A percentile compares a stretch with the other conserved stretches of the same genome.
phyloP scores from a whole-genome alignment of 2,329 filamentous ascomycete species.

The Paraphaeosphaeria minitans region DNA sequence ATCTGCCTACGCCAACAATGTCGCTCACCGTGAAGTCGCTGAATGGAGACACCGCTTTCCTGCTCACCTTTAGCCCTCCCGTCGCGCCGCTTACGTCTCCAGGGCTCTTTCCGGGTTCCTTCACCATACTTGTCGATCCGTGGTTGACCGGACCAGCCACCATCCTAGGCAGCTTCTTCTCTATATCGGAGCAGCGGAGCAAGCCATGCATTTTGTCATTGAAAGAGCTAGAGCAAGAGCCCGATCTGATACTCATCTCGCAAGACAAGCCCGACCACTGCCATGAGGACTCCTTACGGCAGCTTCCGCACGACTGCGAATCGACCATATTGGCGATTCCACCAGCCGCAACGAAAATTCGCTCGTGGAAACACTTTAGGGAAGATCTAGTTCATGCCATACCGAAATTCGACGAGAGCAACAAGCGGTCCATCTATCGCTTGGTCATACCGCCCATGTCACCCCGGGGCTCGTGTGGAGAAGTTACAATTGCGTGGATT shows the following conservation, averaged over 20 bases:
- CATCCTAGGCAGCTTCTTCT: constrained; percentile 66
- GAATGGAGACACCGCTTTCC: constrained; percentile 68
- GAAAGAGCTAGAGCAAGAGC: constrained; percentile 56
- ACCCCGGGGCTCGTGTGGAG: constrained; percentile 61
- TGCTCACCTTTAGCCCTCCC: constrained; percentile 65
- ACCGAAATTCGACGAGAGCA: constrained; percentile 49
- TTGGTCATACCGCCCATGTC: constrained; percentile 62
- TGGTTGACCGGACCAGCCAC: constrained; percentile 68
- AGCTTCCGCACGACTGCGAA: constrained; percentile 61
- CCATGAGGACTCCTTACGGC: constrained; percentile 69
- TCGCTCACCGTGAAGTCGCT: constrained; percentile 67
- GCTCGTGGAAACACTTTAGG: constrained; percentile 71
- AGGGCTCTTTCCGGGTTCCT: constrained; percentile 54
- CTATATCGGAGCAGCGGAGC: constrained; percentile 61
- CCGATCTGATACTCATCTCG: constrained; percentile 64
- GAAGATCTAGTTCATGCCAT: constrained; percentile 52
- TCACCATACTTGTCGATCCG: constrained; percentile 73
- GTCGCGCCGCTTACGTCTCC: constrained; percentile 49
- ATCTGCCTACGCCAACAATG: constrained; percentile 52
- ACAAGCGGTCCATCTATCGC: constrained; percentile 49
- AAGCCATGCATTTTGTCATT: constrained; percentile 64
- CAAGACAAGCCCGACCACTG: constrained; percentile 72
- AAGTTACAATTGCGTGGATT: constrained; percentile 73
- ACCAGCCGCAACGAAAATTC: constrained; percentile 67
- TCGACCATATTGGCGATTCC: constrained; percentile 71